Conservation (phyloP, 2,329 filamentous ascomycete species). For the Epichloe aotearoae region DNA sequence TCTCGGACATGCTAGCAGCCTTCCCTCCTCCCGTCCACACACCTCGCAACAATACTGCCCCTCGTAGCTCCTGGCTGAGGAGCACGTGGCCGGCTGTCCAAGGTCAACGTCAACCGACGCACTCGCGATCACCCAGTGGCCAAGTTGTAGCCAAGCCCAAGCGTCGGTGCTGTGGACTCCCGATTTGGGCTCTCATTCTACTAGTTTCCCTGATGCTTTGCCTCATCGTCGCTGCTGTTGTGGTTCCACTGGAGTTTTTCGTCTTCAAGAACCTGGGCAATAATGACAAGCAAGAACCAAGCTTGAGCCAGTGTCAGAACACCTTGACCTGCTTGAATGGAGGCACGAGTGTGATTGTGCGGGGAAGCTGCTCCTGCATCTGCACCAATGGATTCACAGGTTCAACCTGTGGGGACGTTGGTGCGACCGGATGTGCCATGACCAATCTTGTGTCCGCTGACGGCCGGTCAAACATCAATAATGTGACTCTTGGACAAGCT, state of each 20-base stretch:
- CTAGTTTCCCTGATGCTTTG: constrained; percentile 51
- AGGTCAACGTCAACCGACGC: constrained; percentile 8
- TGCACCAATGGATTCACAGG: too few species aligned
- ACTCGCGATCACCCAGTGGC: constrained; percentile 6
- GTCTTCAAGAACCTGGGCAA: constrained; percentile 39
- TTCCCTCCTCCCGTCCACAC: constrained; percentile 51
- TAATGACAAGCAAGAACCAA: too few species aligned
- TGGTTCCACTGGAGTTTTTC: constrained; percentile 59
- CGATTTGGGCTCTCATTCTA: constrained; percentile 63
- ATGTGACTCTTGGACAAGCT: too few species aligned
- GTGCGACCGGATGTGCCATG: too few species aligned
- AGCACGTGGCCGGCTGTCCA: constrained; percentile 37
- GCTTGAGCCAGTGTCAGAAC: too few species aligned
- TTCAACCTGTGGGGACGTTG: too few species aligned
- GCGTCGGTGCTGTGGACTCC: constrained; percentile 72
- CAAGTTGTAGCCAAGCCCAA: constrained; percentile 12
- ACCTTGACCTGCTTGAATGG: too few species aligned
- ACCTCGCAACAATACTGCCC: constrained; percentile 26
- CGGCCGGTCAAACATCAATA: too few species aligned
- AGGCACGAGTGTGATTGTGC: too few species aligned
- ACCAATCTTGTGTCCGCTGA: too few species aligned
- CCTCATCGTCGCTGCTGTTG: constrained; percentile 65
- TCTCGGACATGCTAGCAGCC: constrained; percentile 53
- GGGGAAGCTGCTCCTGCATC: too few species aligned
- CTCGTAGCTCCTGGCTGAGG: constrained; percentile 32